Percentiles rank a stretch among this genome's conserved stretches.
phyloP scores from a whole-genome alignment of 2,329 filamentous ascomycete species.

The Tolypocladium capitatum region DNA sequence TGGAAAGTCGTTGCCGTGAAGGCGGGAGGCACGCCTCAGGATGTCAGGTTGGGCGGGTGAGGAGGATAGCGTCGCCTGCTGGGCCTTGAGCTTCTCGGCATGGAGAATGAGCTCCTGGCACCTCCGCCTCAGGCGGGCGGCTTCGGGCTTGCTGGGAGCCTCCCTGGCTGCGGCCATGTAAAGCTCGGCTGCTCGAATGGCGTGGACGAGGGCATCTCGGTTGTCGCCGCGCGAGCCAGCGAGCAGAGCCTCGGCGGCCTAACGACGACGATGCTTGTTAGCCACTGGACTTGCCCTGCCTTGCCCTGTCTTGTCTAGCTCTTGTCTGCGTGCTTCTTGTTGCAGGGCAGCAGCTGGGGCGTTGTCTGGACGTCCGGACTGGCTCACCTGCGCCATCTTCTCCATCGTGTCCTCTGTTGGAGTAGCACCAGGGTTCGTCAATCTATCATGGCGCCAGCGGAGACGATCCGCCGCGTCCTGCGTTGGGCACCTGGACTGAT shows the following conservation, averaged over 20 bases:
- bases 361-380: not conserved
- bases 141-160: constrained; percentile 48
- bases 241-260: constrained; percentile 26
- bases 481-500: not conserved
- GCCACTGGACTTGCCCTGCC: not conserved
- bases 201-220: constrained; percentile 54
- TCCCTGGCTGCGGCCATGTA: constrained; percentile 66
- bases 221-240: constrained; percentile 16
- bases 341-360: not conserved
- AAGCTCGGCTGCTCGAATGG: constrained; percentile 65
- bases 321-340: not conserved
- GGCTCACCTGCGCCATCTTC: not conserved
- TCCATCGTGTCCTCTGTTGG: not conserved
- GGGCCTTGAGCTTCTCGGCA: constrained; percentile 62
- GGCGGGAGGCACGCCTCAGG: constrained; percentile 59
- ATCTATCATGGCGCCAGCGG: not conserved
- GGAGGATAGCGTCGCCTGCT: constrained; percentile 2
- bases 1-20: constrained; percentile 74
- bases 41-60: constrained; percentile 25
- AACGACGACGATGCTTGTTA: constrained; percentile 1
- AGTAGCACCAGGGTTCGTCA: not conserved
- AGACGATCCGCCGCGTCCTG: not conserved
- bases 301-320: not conserved
- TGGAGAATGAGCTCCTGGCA: constrained; percentile 55
- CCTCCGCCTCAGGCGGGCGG: constrained; percentile 50